Evolutionary conservation across 163 green algal genomes (phyloP).

Genomic region (Prototheca wickerhamii): DNA sequence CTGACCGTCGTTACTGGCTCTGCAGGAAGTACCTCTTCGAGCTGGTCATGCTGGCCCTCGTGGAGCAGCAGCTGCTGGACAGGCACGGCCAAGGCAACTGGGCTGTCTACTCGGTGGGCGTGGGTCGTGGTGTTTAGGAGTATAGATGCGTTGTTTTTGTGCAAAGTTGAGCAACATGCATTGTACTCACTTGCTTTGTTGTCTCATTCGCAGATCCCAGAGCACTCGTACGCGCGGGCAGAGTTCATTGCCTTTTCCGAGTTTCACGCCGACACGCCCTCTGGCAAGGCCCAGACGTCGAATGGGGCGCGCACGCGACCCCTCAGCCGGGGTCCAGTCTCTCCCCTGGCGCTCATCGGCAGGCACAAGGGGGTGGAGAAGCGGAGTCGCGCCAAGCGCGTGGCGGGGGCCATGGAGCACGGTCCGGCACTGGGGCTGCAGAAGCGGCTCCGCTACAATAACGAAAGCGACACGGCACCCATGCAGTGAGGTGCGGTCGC

Average conservation of each 20-base stretch:
- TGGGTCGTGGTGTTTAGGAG: no score
- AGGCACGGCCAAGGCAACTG: slow-evolving; percentile 19
- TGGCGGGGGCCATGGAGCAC: background rate
- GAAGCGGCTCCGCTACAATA: background rate
- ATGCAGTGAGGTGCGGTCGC: no score
- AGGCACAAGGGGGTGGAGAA: background rate
- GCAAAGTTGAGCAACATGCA: no score
- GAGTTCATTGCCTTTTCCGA: slow-evolving; percentile 13
- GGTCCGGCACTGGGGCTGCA: background rate
- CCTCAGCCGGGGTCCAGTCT: background rate
- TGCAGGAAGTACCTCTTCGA: slow-evolving; percentile 25
- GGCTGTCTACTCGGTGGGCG: slow-evolving; percentile 11
- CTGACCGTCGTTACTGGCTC: no score
- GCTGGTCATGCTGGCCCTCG: slow-evolving; percentile 12
- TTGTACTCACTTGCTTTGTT: background rate
- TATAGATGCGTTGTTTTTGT: background rate
- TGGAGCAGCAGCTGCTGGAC: slow-evolving; percentile 18
- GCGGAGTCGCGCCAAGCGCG: background rate
- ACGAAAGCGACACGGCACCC: no score
- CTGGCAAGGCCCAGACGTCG: no score
- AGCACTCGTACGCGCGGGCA: background rate
- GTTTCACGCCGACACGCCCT: background rate
- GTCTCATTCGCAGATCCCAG: slow-evolving; percentile 4
- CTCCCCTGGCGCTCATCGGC: background rate
- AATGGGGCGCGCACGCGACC: no score